phyloP scores from a whole-genome alignment of 345 rosid genomes.

The Arabis hirsuta region DNA sequence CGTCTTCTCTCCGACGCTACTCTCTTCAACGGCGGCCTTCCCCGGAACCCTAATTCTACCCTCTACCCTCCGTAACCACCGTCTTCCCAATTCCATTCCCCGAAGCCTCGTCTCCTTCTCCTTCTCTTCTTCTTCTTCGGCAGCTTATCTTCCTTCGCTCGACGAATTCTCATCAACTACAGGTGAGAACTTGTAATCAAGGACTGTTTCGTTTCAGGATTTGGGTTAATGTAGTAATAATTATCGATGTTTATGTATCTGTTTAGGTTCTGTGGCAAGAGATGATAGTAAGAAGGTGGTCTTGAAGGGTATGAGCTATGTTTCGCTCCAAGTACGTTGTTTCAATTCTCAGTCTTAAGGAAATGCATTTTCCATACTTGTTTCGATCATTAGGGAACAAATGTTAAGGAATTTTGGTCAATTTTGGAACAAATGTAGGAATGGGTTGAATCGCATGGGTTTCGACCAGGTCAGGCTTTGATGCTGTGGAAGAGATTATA shows the following conservation, averaged over 20 bases:
- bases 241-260: neutral
- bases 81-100: slow-evolving; percentile 20
- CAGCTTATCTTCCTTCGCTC: slow-evolving; percentile 40
- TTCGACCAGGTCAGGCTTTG: slow-evolving; percentile 89
- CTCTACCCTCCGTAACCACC: slow-evolving; percentile 6
- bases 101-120: slow-evolving; percentile 24
- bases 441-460: slow-evolving; percentile 89
- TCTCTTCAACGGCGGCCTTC: slow-evolving; percentile 30
- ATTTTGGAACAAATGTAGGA: slow-evolving; percentile 46
- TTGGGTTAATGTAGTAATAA: too few relatives aligned
- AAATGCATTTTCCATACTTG: neutral
- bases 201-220: neutral
- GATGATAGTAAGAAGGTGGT: slow-evolving; percentile 51
- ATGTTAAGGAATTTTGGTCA: neutral
- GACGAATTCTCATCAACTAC: slow-evolving; percentile 31
- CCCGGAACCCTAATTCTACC: slow-evolving; percentile 19
- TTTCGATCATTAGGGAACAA: neutral
- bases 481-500: slow-evolving; percentile 97
- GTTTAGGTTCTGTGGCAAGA: slow-evolving; percentile 18
- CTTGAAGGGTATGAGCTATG: slow-evolving; percentile 76
- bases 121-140: slow-evolving; percentile 28
- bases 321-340: slow-evolving; percentile 63
- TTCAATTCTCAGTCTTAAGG: neutral
- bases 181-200: slow-evolving; percentile 1
- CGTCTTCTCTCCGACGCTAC: slow-evolving; percentile 9